Evolutionary conservation across 2,329 filamentous ascomycete species (phyloP), one percentile per base, ranked within the genome.

Genomic region (Beauveria rudraprayagi): DNA sequence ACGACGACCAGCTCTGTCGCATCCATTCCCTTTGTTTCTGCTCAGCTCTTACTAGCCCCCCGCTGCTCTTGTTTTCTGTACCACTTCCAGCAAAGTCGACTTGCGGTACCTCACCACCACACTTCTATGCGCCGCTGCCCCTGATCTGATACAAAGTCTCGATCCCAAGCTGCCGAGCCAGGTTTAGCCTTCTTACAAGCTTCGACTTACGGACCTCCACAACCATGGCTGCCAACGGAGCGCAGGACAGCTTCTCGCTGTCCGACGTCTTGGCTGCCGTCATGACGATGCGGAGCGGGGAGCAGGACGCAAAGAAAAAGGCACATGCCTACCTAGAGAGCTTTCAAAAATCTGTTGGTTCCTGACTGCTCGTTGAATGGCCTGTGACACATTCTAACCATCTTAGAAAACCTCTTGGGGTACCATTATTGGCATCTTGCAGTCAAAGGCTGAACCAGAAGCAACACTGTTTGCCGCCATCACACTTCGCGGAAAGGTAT

Each of bases 401-500:
- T n/a, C 65, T 59, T 72, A 96, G 91, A 82, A 90, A 71, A 90
- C 91, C 73, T 94, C 94, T 67, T 99, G 94, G 94, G 88, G 87
- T 50, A 88, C 89, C 52, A 92, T 92, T 64, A 88, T 97, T 72
- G 84, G 87, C 58, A 90, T 99, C 65, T 79, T 99, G 64, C 91
- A 96, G 73, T 90, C 91, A 55, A 82, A 88, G 65, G 84, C 89
- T 60, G 88, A 92, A 65, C 82, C 89, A 56, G 92, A 96, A 73
- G 90, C 91, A 28, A 94, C 94, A 73, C 80, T 99, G 63, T 99
- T 99, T 75, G 94, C 94, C 52, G 94, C 94, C 62, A 97, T 93
- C 52, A 99, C 94, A 57, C 80, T 99, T 70, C 96, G 96, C 79
- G 94, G 94, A 81, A 99, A 99, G 88, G 94, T 97, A 62, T 63